phyloP scores from a whole-genome alignment of 148 eudicot species.

The Rhododendron mucronatum region DNA sequence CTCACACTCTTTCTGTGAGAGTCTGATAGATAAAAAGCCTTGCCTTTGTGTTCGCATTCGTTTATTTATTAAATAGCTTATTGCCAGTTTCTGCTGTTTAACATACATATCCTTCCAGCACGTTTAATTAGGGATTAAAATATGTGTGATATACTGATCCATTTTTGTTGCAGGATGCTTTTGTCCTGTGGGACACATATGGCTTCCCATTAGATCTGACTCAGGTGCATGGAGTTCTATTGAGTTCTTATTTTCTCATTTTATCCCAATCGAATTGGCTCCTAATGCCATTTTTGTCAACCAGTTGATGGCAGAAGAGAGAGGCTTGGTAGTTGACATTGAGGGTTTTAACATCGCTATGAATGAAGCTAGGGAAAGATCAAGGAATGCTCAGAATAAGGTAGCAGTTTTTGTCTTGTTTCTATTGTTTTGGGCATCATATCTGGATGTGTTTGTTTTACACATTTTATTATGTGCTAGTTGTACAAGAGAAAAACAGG shows the following conservation, averaged over 20 bases:
- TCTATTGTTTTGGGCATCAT: background rate
- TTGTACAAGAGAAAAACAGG: background rate
- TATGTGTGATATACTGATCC: background rate
- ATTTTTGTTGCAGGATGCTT: constrained; percentile 78
- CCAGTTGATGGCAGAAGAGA: constrained; percentile 98
- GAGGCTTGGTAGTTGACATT: constrained; percentile 70
- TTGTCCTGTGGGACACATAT: constrained; percentile 88
- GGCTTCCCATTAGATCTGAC: constrained; percentile 96
- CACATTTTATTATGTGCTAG: background rate
- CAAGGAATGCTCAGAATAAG: constrained; percentile 83
- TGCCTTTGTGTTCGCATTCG: background rate
- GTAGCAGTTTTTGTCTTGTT: constrained; percentile 26
- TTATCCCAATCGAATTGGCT: background rate
- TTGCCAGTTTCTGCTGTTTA: background rate
- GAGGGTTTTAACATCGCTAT: constrained; percentile 71
- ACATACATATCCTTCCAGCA: background rate
- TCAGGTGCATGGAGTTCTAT: constrained; percentile 49
- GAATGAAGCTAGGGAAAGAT: constrained; percentile 89
- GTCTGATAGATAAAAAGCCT: background rate
- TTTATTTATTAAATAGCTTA: background rate
- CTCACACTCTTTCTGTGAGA: background rate
- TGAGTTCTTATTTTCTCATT: background rate
- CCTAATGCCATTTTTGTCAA: background rate
- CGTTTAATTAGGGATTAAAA: background rate
- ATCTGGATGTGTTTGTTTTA: background rate